Conservation (phyloP, 163 green algal species). For the Chlorella variabilis region DNA sequence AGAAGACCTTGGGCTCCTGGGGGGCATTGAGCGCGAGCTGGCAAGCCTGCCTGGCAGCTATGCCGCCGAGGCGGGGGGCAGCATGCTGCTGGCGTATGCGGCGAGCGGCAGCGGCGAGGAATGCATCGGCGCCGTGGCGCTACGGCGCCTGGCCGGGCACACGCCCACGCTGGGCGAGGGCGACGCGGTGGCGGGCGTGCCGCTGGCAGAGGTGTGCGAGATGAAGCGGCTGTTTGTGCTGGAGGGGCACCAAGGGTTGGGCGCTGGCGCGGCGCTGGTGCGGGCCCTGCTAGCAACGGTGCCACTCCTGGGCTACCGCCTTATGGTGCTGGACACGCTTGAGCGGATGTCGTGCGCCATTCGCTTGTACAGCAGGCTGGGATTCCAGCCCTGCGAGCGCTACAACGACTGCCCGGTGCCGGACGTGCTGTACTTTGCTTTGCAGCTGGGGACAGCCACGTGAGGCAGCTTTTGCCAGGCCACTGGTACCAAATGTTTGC, state of each 20-base stretch:
- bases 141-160: conserved; percentile 35
- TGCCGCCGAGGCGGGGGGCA: not conserved
- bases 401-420: conserved; percentile 52
- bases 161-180: conserved; percentile 7
- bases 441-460: not conserved
- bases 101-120: not conserved
- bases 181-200: conserved; percentile 15
- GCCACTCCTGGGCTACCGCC: conserved; percentile 18
- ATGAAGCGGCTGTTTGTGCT: conserved; percentile 53
- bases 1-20: conserved; percentile 46
- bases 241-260: conserved; percentile 31
- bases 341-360: conserved; percentile 43
- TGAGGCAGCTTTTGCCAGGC: too few species aligned
- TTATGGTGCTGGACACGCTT: conserved; percentile 49
- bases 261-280: conserved; percentile 27
- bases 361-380: conserved; percentile 33
- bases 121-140: conserved; percentile 39
- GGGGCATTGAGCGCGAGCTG: conserved; percentile 36
- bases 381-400: conserved; percentile 35
- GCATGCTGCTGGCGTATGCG: conserved; percentile 42
- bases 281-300: conserved; percentile 13
- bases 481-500: too few species aligned
- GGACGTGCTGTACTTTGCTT: conserved; percentile 47
- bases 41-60: conserved; percentile 46
- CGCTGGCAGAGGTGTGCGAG: conserved; percentile 37